These are phyloP conservation scores for Talaromyces islandicus DNA, from an alignment of 2,329 filamentous ascomycete species.

Conservation along the genomic window DNA sequence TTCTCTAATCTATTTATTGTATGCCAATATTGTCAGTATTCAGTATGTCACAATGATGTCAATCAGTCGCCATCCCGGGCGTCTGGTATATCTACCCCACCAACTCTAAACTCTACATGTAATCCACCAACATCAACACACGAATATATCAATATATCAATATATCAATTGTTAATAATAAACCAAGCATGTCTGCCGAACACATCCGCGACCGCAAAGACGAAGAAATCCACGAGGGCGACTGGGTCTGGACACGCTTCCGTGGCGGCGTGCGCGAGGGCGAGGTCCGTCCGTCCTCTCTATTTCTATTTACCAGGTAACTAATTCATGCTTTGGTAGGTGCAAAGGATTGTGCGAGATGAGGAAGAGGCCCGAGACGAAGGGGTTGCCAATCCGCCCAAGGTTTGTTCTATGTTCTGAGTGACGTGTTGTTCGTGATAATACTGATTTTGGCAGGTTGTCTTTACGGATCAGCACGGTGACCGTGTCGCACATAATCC, in stretches of 20 bases:
- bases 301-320: neutral
- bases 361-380: slow-evolving; percentile 17
- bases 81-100: neutral
- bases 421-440: neutral
- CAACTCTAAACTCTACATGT: neutral
- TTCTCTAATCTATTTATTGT: neutral
- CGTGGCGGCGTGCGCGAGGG: slow-evolving; percentile 16
- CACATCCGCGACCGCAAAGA: slow-evolving; percentile 18
- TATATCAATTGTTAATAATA: neutral
- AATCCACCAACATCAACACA: neutral
- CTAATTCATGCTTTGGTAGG: slow-evolving; percentile 4
- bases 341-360: slow-evolving; percentile 19
- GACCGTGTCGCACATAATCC: slow-evolving; percentile 22
- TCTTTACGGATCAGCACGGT: slow-evolving; percentile 23
- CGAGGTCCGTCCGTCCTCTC: neutral
- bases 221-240: slow-evolving; percentile 16
- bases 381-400: slow-evolving; percentile 19
- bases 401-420: slow-evolving; percentile 11
- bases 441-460: slow-evolving; percentile 12
- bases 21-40: too few species aligned
- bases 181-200: slow-evolving; percentile 14
- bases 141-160: neutral
- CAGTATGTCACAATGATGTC: neutral
- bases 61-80: neutral
- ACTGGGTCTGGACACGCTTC: slow-evolving; percentile 18